Evolutionary conservation across 495 filamentous ascomycete species (phyloP), one percentile per base, ranked within the genome.

Genomic region (Aspergillus heteromorphus): DNA sequence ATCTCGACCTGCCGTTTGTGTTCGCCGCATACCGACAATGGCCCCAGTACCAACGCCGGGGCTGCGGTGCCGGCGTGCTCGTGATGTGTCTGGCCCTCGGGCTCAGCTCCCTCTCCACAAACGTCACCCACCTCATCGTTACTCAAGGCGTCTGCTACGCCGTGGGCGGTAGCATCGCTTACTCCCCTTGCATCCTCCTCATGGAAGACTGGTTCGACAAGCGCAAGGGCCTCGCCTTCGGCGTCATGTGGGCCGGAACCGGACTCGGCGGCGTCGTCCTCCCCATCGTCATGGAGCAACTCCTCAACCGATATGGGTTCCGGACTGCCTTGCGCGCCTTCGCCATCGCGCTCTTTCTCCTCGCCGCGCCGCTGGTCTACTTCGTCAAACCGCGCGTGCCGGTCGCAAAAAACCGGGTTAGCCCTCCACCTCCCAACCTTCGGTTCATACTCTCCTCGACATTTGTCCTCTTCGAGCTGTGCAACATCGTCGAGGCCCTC

Each of bases 301-400:
- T 81, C 4, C 72, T 87, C 5, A 51, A 71, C 10, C 41, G 18
- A 0, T 80, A 76, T 40, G 83, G 83, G 5, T 80, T 78, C 65
- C 62, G 70, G 6, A 80, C 73, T 1, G 79, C 81, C 0, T 56
- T 78, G 1, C 57, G 75, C 18, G 62, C 67, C 40, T 85, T 76
- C 62, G 74, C 74, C 0, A 36, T 77, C 20, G 63, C 67, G 0
- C 54, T 77, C 0, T 68, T 84, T 19, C 51, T 76, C 4, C 54
- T 79, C 1, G 69, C 72, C 1, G 70, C 67, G 0, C 82, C 83
- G 4, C 59, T 86, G 13, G 63, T 81, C 10, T 75, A 74, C 45
- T 84, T 79, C 49, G 70, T 85, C 31, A 77, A 75, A 36, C 79
- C 82, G 0, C 77, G 82, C 2, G 57, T 80, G 1, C 82, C 83